Conservation (phyloP, 371 early-diverging fungal species). For the Apophysomyces ossiformis region DNA sequence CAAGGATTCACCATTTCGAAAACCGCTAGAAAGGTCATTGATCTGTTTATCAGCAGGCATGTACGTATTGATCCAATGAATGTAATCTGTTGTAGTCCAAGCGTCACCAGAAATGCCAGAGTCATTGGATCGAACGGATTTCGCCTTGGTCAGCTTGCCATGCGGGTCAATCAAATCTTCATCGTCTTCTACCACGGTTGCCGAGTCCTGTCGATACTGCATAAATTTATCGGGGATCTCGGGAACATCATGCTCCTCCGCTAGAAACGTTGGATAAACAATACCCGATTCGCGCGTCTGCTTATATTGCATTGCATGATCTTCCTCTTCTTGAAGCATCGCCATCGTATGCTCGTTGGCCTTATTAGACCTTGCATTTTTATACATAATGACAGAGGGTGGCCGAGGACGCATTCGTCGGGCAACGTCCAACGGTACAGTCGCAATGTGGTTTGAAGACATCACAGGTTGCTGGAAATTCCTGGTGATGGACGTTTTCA, state of each 20-base stretch:
- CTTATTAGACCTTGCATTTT: constrained; percentile 28
- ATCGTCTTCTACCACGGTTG: constrained; percentile 25
- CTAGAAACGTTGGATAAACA: constrained; percentile 14
- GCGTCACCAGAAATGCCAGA: constrained; percentile 8
- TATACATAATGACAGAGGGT: constrained; percentile 61
- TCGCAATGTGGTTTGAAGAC: constrained; percentile 68
- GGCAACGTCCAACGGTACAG: constrained; percentile 65
- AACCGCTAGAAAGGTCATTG: constrained; percentile 49
- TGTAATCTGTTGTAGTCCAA: constrained; percentile 31
- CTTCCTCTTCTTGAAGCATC: constrained; percentile 37
- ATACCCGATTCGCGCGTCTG: constrained; percentile 34
- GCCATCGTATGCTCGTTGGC: constrained; percentile 26
- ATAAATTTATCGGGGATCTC: constrained; percentile 15
- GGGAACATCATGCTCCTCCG: constrained; percentile 12
- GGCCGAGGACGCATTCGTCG: constrained; percentile 69
- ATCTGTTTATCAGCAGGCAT: constrained; percentile 42
- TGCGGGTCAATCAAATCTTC: constrained; percentile 41
- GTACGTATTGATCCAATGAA: constrained; percentile 61
- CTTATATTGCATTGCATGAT: constrained; percentile 13
- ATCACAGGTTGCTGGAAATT: constrained; percentile 69
- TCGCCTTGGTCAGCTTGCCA: constrained; percentile 2
- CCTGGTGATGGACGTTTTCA: constrained; percentile 75
- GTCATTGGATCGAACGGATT: constrained; percentile 18
- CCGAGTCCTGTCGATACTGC: constrained; percentile 10
- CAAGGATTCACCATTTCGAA: constrained; percentile 59